Conservation (phyloP, 768 basidiomycete genomes). For the Phaeotremella fagi region DNA sequence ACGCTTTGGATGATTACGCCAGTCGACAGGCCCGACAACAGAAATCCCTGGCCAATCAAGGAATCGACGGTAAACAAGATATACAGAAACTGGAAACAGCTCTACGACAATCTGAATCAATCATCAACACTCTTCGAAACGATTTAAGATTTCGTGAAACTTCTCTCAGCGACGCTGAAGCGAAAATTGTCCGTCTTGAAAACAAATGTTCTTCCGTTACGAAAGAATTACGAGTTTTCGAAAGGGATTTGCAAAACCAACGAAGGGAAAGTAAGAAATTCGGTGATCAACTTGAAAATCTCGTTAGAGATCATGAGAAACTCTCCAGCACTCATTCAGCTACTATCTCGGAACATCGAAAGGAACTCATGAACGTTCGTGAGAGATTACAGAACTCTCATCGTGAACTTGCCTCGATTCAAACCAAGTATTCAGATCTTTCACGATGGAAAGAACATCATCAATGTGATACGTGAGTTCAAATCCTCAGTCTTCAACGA, state of each 20-base stretch:
- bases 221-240: slow-evolving; percentile 27
- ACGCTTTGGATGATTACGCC: slow-evolving; percentile 12
- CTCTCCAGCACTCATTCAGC: not conserved
- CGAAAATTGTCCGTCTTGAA: slow-evolving; percentile 3
- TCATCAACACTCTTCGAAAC: slow-evolving; percentile 3
- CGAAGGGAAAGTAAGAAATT: slow-evolving; percentile 42
- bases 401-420: slow-evolving; percentile 9
- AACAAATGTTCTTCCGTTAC: slow-evolving; percentile 15
- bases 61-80: slow-evolving; percentile 9
- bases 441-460: slow-evolving; percentile 51
- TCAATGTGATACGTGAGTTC: slow-evolving; percentile 55
- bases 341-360: slow-evolving; percentile 11
- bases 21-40: slow-evolving; percentile 4
- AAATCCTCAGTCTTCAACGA: no score
- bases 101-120: slow-evolving; percentile 5
- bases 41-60: not conserved
- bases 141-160: slow-evolving; percentile 1
- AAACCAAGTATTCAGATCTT: slow-evolving; percentile 22
- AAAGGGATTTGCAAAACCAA: slow-evolving; percentile 25
- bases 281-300: slow-evolving; percentile 10
- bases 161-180: slow-evolving; percentile 8
- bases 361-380: slow-evolving; percentile 6
- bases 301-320: slow-evolving; percentile 46
- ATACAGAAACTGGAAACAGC: slow-evolving; percentile 3
- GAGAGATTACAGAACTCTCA: not conserved